These are phyloP conservation scores for Croton setiger DNA, from an alignment of 441 rosid genomes.

Conservation along the genomic window DNA sequence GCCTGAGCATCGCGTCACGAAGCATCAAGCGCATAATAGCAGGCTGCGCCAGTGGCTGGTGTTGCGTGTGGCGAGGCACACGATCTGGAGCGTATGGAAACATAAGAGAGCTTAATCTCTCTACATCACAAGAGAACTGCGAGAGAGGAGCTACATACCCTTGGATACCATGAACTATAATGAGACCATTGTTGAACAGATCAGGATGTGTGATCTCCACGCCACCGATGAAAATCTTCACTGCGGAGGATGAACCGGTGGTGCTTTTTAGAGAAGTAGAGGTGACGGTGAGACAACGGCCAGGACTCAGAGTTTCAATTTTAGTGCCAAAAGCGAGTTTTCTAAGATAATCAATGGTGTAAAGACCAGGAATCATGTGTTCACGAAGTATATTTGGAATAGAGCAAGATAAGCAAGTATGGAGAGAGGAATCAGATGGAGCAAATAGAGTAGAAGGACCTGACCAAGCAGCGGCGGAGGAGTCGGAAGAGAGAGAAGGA, in stretches of 20 bases:
- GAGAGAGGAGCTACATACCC: conserved; percentile 60
- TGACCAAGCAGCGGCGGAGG: conserved; percentile 36
- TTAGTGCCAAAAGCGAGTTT: conserved; percentile 45
- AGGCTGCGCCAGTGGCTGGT: conserved; percentile 29
- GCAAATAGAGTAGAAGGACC: conserved; percentile 65
- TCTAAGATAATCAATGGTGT: conserved; percentile 46
- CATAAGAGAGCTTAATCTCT: conserved; percentile 38
- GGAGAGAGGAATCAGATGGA: conserved; percentile 53
- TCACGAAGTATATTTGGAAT: conserved; percentile 48
- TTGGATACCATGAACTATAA: conserved; percentile 54
- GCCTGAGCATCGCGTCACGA: conserved; percentile 54
- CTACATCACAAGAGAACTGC: conserved; percentile 53
- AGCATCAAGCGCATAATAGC: conserved; percentile 54
- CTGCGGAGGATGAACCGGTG: conserved; percentile 10
- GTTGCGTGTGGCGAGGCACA: background rate
- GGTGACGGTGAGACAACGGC: conserved; percentile 57
- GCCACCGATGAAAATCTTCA: conserved; percentile 47
- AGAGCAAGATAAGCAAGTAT: conserved; percentile 44
- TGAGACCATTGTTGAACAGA: conserved; percentile 57
- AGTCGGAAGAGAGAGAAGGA: conserved; percentile 33
- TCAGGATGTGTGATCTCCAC: conserved; percentile 59
- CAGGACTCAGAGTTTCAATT: conserved; percentile 50
- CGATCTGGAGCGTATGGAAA: conserved; percentile 33
- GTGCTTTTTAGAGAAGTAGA: conserved; percentile 22
- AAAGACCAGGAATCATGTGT: conserved; percentile 62